Conservation (phyloP, 192 early-diverging fungal genomes). For the Entomortierella parvispora region DNA sequence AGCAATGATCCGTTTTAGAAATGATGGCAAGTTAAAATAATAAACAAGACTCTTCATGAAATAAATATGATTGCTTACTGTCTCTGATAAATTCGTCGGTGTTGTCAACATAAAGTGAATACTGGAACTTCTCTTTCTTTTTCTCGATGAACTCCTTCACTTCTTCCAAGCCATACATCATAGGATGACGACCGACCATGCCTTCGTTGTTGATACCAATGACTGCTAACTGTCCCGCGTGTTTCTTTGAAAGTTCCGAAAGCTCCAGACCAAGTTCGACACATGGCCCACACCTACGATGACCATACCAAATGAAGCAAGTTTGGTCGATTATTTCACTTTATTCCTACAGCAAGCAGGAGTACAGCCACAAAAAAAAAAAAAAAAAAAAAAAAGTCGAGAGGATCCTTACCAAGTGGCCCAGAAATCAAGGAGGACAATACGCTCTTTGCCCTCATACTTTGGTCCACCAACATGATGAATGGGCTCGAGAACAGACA, state of each 20-base stretch:
- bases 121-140: conserved; percentile 22
- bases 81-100: conserved; percentile 14
- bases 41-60: no score
- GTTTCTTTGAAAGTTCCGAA: conserved; percentile 26
- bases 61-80: conserved; percentile 21
- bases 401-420: conserved; percentile 25
- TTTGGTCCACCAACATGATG: conserved; percentile 16
- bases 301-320: no score
- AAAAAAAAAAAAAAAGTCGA: no score
- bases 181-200: conserved; percentile 1
- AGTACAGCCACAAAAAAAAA: neutral
- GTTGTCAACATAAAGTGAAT: conserved; percentile 23
- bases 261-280: conserved; percentile 19
- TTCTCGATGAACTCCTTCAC: conserved; percentile 24
- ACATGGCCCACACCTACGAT: conserved; percentile 37
- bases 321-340: no score
- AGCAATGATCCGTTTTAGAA: no score
- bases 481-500: conserved; percentile 1
- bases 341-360: neutral
- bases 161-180: neutral
- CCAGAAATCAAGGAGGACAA: conserved; percentile 49
- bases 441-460: conserved; percentile 20
- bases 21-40: no score
- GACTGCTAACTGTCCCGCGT: conserved; percentile 27
- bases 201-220: conserved; percentile 33